Conservation (phyloP, 2,329 filamentous ascomycete genomes). For the Kalmusia sp. region DNA sequence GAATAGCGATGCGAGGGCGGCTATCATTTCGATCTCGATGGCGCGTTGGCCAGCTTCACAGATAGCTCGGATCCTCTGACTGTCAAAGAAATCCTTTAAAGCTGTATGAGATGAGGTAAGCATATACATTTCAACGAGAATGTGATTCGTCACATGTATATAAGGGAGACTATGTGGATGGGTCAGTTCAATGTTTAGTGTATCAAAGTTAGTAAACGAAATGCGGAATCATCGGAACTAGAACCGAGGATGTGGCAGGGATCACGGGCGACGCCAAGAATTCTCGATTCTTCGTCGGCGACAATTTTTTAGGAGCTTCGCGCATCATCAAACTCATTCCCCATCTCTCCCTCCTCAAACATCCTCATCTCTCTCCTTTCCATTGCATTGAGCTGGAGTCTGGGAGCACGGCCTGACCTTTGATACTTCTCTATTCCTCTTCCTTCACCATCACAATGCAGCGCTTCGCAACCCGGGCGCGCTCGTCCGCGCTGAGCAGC, state of each 20-base stretch:
- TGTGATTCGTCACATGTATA: too few relatives aligned
- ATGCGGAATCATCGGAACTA: slow-evolving; percentile 6
- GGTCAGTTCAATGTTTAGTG: background rate
- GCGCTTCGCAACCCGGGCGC: slow-evolving; percentile 81
- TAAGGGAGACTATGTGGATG: background rate
- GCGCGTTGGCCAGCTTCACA: too few relatives aligned
- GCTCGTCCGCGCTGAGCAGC: slow-evolving; percentile 78
- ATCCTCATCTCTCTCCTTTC: slow-evolving; percentile 36
- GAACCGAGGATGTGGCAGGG: slow-evolving; percentile 5
- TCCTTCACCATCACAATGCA: slow-evolving; percentile 73
- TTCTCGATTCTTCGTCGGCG: slow-evolving; percentile 25
- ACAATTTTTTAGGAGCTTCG: slow-evolving; percentile 26
- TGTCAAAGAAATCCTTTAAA: too few relatives aligned
- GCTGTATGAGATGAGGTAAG: too few relatives aligned
- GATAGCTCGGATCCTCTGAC: too few relatives aligned
- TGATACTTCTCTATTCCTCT: slow-evolving; percentile 22
- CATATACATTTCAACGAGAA: too few relatives aligned
- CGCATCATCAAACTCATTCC: slow-evolving; percentile 16
- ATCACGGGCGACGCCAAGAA: slow-evolving; percentile 14
- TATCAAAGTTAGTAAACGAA: background rate
- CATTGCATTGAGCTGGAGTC: slow-evolving; percentile 46
- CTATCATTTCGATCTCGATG: too few relatives aligned
- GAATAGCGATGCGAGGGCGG: too few relatives aligned
- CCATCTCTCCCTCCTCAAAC: slow-evolving; percentile 23
- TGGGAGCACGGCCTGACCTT: slow-evolving; percentile 41